Conservation (phyloP, 2,329 filamentous ascomycete genomes). For the Ophiosphaerella narmari region DNA sequence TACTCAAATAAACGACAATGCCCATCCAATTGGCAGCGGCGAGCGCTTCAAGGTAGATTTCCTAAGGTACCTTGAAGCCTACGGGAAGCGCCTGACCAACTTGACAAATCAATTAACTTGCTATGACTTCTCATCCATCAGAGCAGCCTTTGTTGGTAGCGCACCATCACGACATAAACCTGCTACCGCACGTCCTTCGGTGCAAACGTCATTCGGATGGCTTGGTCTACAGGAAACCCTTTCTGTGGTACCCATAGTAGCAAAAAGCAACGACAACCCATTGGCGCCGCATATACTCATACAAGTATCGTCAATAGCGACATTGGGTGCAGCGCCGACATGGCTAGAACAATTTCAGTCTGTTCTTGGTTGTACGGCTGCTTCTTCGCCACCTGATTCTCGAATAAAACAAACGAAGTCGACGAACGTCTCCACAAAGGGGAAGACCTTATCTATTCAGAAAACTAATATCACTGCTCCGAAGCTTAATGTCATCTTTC, state of each 20-base stretch:
- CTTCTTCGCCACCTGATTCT: not conserved
- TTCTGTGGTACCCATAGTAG: conserved; percentile 49
- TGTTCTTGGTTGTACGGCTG: conserved; percentile 31
- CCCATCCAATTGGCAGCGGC: conserved; percentile 61
- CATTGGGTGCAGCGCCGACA: conserved; percentile 69
- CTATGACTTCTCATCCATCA: conserved; percentile 73
- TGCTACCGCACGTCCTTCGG: conserved; percentile 46
- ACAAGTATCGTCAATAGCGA: conserved; percentile 82
- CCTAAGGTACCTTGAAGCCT: conserved; percentile 71
- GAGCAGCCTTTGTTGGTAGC: conserved; percentile 76
- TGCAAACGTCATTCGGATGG: conserved; percentile 77
- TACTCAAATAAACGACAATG: not conserved
- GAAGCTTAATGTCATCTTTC: conserved; percentile 75
- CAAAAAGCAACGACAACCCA: conserved; percentile 31
- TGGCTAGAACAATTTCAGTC: conserved; percentile 68
- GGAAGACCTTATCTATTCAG: not conserved
- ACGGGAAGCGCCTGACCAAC: conserved; percentile 62
- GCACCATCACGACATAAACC: conserved; percentile 70
- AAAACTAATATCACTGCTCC: conserved; percentile 48
- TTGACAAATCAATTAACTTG: conserved; percentile 62
- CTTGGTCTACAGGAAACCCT: conserved; percentile 67
- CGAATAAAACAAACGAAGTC: conserved; percentile 2
- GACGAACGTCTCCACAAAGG: conserved; percentile 16
- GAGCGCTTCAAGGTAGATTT: conserved; percentile 76
- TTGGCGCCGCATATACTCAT: conserved; percentile 52